phyloP scores from a whole-genome alignment of 1,284 basidiomycete genomes.

The Marasmius fiardii region DNA sequence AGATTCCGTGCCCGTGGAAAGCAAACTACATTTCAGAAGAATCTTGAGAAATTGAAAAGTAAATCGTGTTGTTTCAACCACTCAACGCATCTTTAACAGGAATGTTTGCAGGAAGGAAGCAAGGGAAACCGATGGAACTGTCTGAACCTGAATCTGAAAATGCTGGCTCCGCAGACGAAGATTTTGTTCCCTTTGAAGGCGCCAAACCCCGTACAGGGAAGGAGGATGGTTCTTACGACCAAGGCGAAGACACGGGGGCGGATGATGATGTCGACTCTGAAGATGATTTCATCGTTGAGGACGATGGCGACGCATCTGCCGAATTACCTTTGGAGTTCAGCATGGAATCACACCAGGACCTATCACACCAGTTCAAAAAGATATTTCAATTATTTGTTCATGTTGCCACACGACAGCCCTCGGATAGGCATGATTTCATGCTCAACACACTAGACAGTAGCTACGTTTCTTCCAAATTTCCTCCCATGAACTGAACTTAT shows the following conservation, averaged over 20 bases:
- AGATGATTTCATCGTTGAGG: constrained; percentile 72
- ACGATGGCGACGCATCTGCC: constrained; percentile 45
- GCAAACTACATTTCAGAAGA: constrained; percentile 57
- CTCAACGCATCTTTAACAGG: background rate
- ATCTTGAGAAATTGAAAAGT: constrained; percentile 65
- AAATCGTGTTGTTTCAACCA: constrained; percentile 14
- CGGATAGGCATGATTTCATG: constrained; percentile 53
- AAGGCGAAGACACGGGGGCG: constrained; percentile 24
- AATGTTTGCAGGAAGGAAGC: constrained; percentile 42
- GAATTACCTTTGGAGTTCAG: constrained; percentile 74
- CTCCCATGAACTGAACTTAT: constrained; percentile 12
- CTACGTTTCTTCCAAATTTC: constrained; percentile 14
- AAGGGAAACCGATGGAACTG: constrained; percentile 33
- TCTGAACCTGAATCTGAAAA: constrained; percentile 36
- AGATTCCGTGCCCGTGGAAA: constrained; percentile 62
- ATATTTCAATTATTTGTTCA: constrained; percentile 85
- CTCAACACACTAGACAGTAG: constrained; percentile 49
- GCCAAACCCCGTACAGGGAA: constrained; percentile 35
- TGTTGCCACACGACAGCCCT: constrained; percentile 59
- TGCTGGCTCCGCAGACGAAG: constrained; percentile 28
- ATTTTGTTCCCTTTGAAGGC: constrained; percentile 34
- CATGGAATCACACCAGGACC: constrained; percentile 71
- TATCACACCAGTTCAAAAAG: constrained; percentile 77
- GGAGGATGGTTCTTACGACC: background rate
- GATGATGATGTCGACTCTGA: constrained; percentile 29